Conservation (phyloP, 495 filamentous ascomycete species). For the Lophiostoma macrostomum region DNA sequence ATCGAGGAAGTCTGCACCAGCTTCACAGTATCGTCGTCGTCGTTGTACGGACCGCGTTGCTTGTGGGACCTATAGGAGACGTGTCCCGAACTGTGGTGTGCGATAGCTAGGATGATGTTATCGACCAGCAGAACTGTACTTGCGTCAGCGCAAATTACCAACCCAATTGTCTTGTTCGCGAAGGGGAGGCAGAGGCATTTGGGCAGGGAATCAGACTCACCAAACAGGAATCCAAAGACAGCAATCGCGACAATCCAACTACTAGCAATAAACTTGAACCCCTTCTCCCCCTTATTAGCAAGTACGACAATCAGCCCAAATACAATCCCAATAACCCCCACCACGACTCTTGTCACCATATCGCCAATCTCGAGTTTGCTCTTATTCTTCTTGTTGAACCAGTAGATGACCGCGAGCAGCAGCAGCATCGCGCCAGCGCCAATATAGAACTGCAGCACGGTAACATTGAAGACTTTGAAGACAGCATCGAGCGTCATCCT, state of each 20-base stretch:
- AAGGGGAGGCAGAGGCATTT: no score
- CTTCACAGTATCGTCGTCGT: no score
- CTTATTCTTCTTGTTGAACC: constrained; percentile 2
- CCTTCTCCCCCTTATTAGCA: background rate
- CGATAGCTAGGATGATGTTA: no score
- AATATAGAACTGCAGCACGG: constrained; percentile 6
- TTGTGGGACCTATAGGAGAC: no score
- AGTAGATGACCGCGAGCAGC: constrained; percentile 3
- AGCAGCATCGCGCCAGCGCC: background rate
- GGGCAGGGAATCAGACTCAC: background rate
- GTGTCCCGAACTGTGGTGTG: no score
- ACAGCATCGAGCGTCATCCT: background rate
- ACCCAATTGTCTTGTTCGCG: no score
- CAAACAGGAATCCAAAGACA: background rate
- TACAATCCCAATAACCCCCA: background rate
- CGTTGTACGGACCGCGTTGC: no score
- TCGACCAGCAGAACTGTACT: no score
- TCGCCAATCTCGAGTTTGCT: constrained; percentile 1
- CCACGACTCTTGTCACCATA: background rate
- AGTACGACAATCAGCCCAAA: background rate
- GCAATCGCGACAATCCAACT: constrained; percentile 3
- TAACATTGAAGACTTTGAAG: constrained; percentile 2
- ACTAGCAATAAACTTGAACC: background rate
- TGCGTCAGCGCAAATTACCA: no score
- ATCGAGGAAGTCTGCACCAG: no score